phyloP scores from a whole-genome alignment of 2,329 filamentous ascomycete genomes.

The Polytolypa hystricis region DNA sequence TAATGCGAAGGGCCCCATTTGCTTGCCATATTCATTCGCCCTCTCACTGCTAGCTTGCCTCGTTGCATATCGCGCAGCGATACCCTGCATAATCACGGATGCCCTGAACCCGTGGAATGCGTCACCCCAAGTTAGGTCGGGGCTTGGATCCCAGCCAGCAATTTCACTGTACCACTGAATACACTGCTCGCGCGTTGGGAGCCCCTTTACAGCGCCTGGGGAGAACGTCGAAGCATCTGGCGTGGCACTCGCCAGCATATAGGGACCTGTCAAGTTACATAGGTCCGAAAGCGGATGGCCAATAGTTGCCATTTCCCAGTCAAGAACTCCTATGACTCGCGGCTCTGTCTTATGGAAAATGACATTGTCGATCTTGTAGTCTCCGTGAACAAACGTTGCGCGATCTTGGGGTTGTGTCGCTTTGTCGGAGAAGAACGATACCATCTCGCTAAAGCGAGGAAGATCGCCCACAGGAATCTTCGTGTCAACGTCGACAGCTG shows the following conservation, averaged over 20 bases:
- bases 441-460: slow-evolving; percentile 70
- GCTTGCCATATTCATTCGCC: slow-evolving; percentile 60
- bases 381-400: slow-evolving; percentile 75
- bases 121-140: slow-evolving; percentile 50
- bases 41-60: slow-evolving; percentile 82
- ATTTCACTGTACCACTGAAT: slow-evolving; percentile 56
- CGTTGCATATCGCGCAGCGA: slow-evolving; percentile 73
- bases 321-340: slow-evolving; percentile 80
- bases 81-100: slow-evolving; percentile 68
- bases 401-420: slow-evolving; percentile 63
- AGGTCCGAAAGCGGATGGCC: slow-evolving; percentile 92
- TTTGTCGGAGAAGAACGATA: slow-evolving; percentile 63
- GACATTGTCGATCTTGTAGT: slow-evolving; percentile 91
- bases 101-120: slow-evolving; percentile 51
- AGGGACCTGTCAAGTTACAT: slow-evolving; percentile 55
- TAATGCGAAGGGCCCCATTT: slow-evolving; percentile 62
- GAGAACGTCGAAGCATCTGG: slow-evolving; percentile 43
- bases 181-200: slow-evolving; percentile 50
- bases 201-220: slow-evolving; percentile 52
- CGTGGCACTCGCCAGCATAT: slow-evolving; percentile 25
- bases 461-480: slow-evolving; percentile 66
- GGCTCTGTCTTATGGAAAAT: slow-evolving; percentile 84
- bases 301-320: slow-evolving; percentile 98
- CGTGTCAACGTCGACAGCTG: slow-evolving; percentile 64
- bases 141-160: slow-evolving; percentile 58